Evolutionary conservation across 108 stramenopile species (phyloP).

Genomic region (Cyclotella sp.): DNA sequence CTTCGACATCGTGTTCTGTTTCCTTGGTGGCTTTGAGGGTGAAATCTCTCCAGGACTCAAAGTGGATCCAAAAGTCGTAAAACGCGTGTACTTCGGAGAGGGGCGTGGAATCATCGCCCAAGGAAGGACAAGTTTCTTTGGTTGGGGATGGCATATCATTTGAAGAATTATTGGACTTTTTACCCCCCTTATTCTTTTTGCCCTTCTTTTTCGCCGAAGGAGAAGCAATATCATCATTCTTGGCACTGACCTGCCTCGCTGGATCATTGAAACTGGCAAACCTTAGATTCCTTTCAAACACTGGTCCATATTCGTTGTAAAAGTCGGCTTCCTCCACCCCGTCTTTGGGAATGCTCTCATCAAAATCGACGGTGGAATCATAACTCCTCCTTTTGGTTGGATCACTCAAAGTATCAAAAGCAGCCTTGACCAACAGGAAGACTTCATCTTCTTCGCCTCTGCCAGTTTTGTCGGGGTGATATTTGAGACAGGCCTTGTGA

Average conservation of each 20-base stretch:
- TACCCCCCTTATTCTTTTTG: conserved; percentile 58
- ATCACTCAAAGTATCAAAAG: conserved; percentile 92
- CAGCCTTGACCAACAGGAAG: conserved; percentile 95
- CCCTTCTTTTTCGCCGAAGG: conserved; percentile 37
- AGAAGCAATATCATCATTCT: conserved; percentile 20
- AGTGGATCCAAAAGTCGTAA: conserved; percentile 97
- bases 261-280: conserved; percentile 79
- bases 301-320: conserved; percentile 77
- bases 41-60: conserved; percentile 97
- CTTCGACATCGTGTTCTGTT: conserved; percentile 88
- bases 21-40: conserved; percentile 77
- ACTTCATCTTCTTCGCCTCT: conserved; percentile 91
- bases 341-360: conserved; percentile 90
- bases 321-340: conserved; percentile 57
- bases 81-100: conserved; percentile 90
- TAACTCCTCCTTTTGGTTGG: conserved; percentile 85
- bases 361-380: conserved; percentile 95
- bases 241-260: conserved; percentile 22
- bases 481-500: conserved; percentile 80
- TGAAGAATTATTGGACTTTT: conserved; percentile 9
- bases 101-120: conserved; percentile 90
- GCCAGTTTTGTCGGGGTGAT: conserved; percentile 92
- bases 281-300: conserved; percentile 94
- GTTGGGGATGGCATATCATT: neutral
- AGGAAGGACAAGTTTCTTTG: conserved; percentile 57